Evolutionary conservation across 1,284 basidiomycete species (phyloP).

Genomic region (Leccinum subrobustum): DNA sequence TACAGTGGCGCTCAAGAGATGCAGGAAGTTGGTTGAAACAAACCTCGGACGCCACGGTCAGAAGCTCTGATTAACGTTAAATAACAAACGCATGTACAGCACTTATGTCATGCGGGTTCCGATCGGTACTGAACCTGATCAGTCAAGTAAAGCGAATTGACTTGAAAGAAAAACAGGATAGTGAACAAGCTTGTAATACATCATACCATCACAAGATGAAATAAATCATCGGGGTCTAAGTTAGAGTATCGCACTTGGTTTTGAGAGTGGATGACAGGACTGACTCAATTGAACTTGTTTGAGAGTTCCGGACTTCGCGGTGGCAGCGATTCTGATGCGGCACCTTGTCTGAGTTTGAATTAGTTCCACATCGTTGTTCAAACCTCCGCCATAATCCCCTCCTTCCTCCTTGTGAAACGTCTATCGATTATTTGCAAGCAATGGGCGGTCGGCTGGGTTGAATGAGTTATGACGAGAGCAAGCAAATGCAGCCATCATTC

Average conservation of each 20-base stretch:
- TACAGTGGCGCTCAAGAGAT: neutral
- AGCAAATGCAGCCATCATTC: neutral
- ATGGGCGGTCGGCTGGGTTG: no score
- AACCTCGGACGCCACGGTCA: neutral
- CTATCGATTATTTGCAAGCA: neutral
- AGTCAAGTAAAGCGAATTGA: neutral
- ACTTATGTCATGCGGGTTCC: neutral
- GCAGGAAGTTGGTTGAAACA: neutral
- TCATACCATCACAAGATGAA: neutral
- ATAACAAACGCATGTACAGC: neutral
- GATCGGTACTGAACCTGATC: neutral
- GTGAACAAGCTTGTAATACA: neutral
- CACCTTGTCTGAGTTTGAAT: neutral
- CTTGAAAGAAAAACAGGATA: neutral
- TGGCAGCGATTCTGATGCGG: neutral
- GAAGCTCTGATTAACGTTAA: neutral
- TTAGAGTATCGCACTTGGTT: neutral
- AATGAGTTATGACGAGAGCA: neutral
- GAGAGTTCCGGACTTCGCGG: neutral
- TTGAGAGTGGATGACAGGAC: neutral
- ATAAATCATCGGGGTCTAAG: neutral
- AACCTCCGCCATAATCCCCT: neutral
- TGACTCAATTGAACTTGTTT: neutral
- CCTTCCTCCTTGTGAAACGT: neutral
- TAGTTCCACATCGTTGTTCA: neutral